A percentile compares a stretch with the other conserved stretches of the same genome.
Conservation (phyloP, 805 yeast species). For the Candida germanica region DNA sequence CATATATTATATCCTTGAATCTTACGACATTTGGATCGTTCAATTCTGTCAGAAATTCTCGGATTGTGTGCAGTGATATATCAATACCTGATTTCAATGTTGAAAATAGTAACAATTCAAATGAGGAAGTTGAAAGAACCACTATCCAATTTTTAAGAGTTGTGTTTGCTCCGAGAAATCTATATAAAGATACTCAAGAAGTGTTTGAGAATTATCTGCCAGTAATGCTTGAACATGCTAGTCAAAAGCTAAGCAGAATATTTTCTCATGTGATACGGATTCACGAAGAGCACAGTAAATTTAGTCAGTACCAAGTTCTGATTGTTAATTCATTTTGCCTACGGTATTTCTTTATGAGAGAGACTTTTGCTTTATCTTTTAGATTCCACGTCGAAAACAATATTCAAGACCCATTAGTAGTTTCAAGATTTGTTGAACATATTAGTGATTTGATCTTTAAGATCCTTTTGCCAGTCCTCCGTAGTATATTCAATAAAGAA, state of each 20-base stretch:
- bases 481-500: slow-evolving; percentile 3
- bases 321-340: slow-evolving; percentile 5
- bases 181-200: slow-evolving; percentile 2
- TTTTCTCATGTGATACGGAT: not conserved
- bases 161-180: slow-evolving; percentile 1
- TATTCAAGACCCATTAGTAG: not conserved
- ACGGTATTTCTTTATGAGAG: slow-evolving; percentile 2
- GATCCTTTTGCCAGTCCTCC: slow-evolving; percentile 2
- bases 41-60: slow-evolving; percentile 4
- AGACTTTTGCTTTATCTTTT: slow-evolving; percentile 2
- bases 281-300: no score
- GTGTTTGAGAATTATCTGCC: not conserved
- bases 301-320: not conserved
- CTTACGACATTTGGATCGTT: slow-evolving; percentile 7
- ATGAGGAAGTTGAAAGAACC: slow-evolving; percentile 6
- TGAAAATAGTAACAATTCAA: slow-evolving; percentile 7
- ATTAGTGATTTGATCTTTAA: slow-evolving; percentile 2
- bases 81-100: slow-evolving; percentile 5
- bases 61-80: slow-evolving; percentile 1
- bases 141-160: slow-evolving; percentile 4
- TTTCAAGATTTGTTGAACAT: slow-evolving; percentile 2
- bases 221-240: slow-evolving; percentile 1
- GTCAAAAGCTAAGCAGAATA: not conserved
- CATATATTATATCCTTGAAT: slow-evolving; percentile 2
- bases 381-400: slow-evolving; percentile 9